A percentile compares a stretch with the other conserved stretches of the same genome.
phyloP scores from a whole-genome alignment of 768 basidiomycete genomes.

The Boletus barrowsii region DNA sequence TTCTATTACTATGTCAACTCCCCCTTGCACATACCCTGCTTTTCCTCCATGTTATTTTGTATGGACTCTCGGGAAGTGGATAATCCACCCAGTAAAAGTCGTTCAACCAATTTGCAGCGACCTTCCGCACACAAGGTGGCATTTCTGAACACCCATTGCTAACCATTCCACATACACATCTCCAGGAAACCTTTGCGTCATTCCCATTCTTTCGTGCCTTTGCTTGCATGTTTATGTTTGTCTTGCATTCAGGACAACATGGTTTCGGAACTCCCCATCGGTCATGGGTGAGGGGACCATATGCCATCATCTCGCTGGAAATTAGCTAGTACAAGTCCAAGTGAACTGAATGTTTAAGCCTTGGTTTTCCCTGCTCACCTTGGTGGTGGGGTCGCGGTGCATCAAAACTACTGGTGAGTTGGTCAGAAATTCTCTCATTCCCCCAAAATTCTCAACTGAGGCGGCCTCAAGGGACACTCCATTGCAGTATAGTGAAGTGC shows the following conservation, averaged over 20 bases:
- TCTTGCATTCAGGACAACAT: not conserved
- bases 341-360: not conserved
- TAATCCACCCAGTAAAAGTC: not conserved
- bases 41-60: not conserved
- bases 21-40: no score
- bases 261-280: conserved; percentile 4
- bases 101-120: not conserved
- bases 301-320: not conserved
- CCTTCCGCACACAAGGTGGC: not conserved
- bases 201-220: not conserved
- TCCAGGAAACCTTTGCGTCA: not conserved
- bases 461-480: not conserved
- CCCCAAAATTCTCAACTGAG: not conserved
- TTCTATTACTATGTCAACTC: no score
- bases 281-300: not conserved
- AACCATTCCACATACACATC: not conserved
- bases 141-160: not conserved
- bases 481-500: not conserved
- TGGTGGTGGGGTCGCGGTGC: not conserved
- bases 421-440: not conserved
- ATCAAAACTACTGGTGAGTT: not conserved
- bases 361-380: not conserved
- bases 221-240: not conserved
- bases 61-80: not conserved
- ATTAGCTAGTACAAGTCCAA: not conserved